phyloP scores from a whole-genome alignment of 169 alveolate genomes.

The Cryptosporidium parvum region DNA sequence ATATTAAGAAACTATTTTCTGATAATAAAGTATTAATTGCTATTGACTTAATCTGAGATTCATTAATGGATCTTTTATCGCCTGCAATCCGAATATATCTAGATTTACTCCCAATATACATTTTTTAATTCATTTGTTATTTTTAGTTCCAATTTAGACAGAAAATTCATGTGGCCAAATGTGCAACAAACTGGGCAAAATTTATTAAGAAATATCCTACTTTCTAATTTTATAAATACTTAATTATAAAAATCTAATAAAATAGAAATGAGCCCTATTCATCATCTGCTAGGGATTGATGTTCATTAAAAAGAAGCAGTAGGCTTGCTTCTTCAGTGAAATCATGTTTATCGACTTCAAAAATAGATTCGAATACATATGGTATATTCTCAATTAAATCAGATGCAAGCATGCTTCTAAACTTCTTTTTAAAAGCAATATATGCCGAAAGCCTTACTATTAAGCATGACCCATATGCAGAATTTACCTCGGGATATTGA shows the following conservation, averaged over 20 bases:
- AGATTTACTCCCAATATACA: neutral
- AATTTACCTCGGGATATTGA: slow-evolving; percentile 70
- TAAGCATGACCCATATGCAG: slow-evolving; percentile 77
- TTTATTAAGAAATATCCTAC: neutral
- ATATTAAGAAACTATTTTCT: slow-evolving; percentile 6
- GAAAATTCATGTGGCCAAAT: slow-evolving; percentile 67
- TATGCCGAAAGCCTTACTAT: slow-evolving; percentile 75
- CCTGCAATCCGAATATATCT: slow-evolving; percentile 27
- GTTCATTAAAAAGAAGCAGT: slow-evolving; percentile 45
- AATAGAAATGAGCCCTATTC: neutral
- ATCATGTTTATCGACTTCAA: slow-evolving; percentile 22
- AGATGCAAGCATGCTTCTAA: slow-evolving; percentile 78
- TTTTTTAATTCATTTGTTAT: slow-evolving; percentile 20
- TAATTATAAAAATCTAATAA: neutral
- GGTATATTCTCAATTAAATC: slow-evolving; percentile 78
- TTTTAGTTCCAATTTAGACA: slow-evolving; percentile 33
- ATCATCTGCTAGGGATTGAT: slow-evolving; percentile 6
- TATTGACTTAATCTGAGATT: slow-evolving; percentile 1
- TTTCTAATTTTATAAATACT: neutral
- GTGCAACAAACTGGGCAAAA: neutral
- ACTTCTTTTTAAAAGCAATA: slow-evolving; percentile 74
- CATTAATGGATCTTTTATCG: slow-evolving; percentile 1
- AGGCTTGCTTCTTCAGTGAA: slow-evolving; percentile 1
- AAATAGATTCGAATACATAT: slow-evolving; percentile 65
- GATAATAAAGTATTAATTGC: slow-evolving; percentile 11